Base-by-base conservation (phyloP, 352 stramenopile genomes). In the Thraustotheca clavata region DNA sequence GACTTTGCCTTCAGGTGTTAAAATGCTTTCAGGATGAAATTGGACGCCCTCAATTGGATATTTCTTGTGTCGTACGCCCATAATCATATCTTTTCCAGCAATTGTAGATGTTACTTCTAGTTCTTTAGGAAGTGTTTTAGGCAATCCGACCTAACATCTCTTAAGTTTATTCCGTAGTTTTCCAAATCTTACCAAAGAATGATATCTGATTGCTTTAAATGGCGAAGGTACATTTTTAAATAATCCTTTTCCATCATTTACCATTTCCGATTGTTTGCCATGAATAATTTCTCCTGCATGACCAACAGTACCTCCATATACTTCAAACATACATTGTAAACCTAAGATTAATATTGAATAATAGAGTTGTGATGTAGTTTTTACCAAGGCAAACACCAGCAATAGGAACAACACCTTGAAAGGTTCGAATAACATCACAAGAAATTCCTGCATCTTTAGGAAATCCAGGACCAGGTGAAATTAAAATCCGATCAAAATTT, bases 11-110 rank as follows among this genome's bases (percentile, higher is more conserved):
- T 86, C 77, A 38, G 91, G 74, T 3, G 86, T 95, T 48, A 91
- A 73, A 59, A 95, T 94, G 61, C 83, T 93, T 60, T 95, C 86
- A 0, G 86, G 86, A 72, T 95, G 86, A 71, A 95, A 95, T 70
- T 95, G 86, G 66, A 91, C 88, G 59, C 84, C 86, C 67, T 95
- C 84, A 43, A 95, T 74, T 65, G 89, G 87, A 71, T 79, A 81
- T 76, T 83, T 76, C 63, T 88, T 91, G 79, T 95, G 86, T 33
- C 86, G 80, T 57, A 95, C 82, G 40, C 84, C 86, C 83, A 94
- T 93, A 72, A 95, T 95, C 79, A 95, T 94, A 62, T 86, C 68
- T 33, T 79, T 89, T 46, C 73, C 84, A 68, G 89, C 89, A 36
- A 91, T 73, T 49, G 83, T 91, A 24, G 83, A 79, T 33, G 85